Base-by-base conservation (phyloP, 2,329 filamentous ascomycete genomes). In the Aspergillus candidus region DNA sequence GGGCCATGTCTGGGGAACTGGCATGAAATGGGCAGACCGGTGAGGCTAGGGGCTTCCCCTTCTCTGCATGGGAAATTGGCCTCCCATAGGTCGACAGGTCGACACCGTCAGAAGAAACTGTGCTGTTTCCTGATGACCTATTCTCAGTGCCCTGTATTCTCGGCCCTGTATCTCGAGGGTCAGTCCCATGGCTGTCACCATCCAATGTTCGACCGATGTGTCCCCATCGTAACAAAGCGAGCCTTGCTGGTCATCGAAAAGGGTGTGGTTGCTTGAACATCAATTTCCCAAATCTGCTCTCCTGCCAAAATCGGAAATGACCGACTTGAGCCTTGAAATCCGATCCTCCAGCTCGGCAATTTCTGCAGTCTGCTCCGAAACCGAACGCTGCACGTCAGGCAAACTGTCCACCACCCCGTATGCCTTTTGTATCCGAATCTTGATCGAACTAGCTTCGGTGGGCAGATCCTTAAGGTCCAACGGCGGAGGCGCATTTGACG, bases 391-490 rank as follows among this genome's bases (percentile, higher is more conserved):
- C n/a, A 72, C 58, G 49, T 73, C 72, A 8, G 71, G 70, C 32
- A 74, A 52, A 31, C 54, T 58, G 38, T 66, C 62, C 10, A 74
- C 62, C 10, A 69, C 66, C 3, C 55, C 75, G 39, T 86, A 76
- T 39, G 90, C 89, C 54, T 83, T 84, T 63, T 89, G 84, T 46
- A 97, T 78, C 67, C 88, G 87, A 67, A 90, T 83, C 67, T 88
- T 90, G 56, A 96, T 74, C 31, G 79, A 77, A 59, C 88, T 86
- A 1, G 87, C 86, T 31, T 87, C 88, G 2, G 82, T 78, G 2
- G 85, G 81, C 12, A 97, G 78, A 55, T 94, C 85, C 64, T 94
- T 94, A 49, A 79, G 74, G 48, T 82, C 75, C 36, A 83, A 68
- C 13, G 74, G 67, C 74, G 66, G 56, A 60, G 60, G 60, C 43